Percentiles rank a stretch among this genome's conserved stretches.
These are phyloP conservation scores for Ambrosia trifida DNA, from an alignment of 129 eudicot species.

Conservation along the genomic window DNA sequence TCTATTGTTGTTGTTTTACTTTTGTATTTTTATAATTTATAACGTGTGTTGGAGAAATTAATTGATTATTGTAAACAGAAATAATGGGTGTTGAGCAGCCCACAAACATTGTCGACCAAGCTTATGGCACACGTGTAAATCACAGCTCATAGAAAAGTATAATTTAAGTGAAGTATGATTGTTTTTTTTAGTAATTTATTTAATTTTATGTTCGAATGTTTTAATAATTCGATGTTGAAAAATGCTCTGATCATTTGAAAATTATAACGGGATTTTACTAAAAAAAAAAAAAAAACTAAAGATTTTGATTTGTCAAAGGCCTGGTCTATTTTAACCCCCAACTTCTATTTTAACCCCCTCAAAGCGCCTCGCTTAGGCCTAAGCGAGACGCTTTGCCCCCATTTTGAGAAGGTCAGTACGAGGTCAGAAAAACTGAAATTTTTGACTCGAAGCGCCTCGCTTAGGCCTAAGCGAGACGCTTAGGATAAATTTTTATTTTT, in stretches of 20 bases:
- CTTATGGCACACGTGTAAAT: slow-evolving; percentile 18
- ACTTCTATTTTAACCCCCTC: no score
- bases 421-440: no score
- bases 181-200: neutral
- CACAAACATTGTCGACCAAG: slow-evolving; percentile 26
- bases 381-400: no score
- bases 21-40: neutral
- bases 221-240: neutral
- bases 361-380: no score
- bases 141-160: slow-evolving; percentile 1
- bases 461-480: no score
- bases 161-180: neutral
- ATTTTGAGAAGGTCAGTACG: no score
- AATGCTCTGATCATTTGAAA: neutral
- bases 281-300: no score
- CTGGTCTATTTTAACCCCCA: no score
- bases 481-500: no score
- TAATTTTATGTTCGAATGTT: neutral
- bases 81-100: slow-evolving; percentile 25
- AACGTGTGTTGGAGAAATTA: neutral
- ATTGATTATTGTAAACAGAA: slow-evolving; percentile 7
- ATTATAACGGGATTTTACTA: neutral
- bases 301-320: no score
- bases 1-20: neutral
- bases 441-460: no score